Evolutionary conservation across 2,329 filamentous ascomycete genomes (phyloP), one percentile per base, ranked within the genome.

Genomic region (Penicillium thymicola): DNA sequence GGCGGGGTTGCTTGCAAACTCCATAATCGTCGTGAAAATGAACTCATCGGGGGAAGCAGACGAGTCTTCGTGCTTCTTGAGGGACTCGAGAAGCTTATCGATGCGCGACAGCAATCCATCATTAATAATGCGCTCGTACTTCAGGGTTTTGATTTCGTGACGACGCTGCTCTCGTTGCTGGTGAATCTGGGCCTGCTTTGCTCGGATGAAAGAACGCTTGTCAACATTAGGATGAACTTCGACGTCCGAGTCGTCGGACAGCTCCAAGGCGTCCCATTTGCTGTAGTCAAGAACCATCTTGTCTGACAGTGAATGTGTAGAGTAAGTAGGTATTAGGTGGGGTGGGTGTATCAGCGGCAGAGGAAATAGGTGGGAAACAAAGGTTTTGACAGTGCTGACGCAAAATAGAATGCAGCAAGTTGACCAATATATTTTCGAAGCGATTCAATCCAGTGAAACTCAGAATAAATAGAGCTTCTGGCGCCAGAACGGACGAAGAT

Each of bases 181-280:
- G 75, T 99, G 94, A 68, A 99, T 99, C 78, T 99, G 92, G 67
- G 87, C 89, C 79, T 97, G 94, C 78, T 99, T 99, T 63, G 94
- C 95, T 64, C 93, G 90, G 74, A 99, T 99, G 76, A 99, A 99
- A 59, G 93, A 97, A 50, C 89, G 86, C 76, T 99, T 99, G 79
- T 99, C 94, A 73, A 99, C 94, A 73, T 99, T 99, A 59, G 94
- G 94, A 76, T 99, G 94, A 50, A 97, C 94, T 78, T 99, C 94
- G 68, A 99, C 88, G 70, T 99, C 94, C 50, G 92, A 97, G 77
- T 99, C 94, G 76, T 99, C 94, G 70, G 91, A 96, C 72, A 99
- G 87, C 85, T 99, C 94, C 71, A 99, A 85, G 58, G 89, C 88
- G 73, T 97, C 81, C 81, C 81, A 83, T 72, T 83, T 83, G 70